Base-by-base conservation (phyloP, 73 alveolate species). In the Blepharisma japonicum region DNA sequence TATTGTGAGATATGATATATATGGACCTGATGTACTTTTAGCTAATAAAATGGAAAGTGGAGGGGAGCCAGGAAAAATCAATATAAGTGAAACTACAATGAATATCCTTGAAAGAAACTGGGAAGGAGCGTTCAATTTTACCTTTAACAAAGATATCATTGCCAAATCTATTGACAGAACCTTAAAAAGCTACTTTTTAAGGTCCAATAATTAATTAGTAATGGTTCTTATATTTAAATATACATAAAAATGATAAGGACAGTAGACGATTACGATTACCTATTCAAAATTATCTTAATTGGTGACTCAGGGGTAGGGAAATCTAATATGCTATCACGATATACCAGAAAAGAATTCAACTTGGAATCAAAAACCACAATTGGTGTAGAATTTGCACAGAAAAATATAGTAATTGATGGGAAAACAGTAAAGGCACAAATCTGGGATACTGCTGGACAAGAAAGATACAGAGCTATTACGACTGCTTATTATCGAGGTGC, bases 401-500 rank as follows among this genome's bases (percentile, higher is more conserved):
- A 61, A 51, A 32, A 47, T 6, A 71, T 86, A 6, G 61, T 66
- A 70, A 56, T 79, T 11, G 91, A 84, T 25, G 67, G 56, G 20
- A 67, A 87, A 86, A 78, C 47, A 9, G 46, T 70, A 7, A 45
- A 39, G 4, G 23, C 55, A 7, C 66, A 70, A 45, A 91, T 93
- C 46, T 92, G 98, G 96, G 98, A 92, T 61, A 92, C 98, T 6
- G 98, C 96, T 0, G 98, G 97, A 6, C 85, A 90, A 68, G 98
- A 92, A 83, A 79, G 83, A 48, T 92, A 27, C 25, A 27, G 85
- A 11, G 49, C 89, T 9, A 51, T 81, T n/a, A 78, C 88, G 39
- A 14, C 48, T 23, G 55, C 80, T 23, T 81, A 81, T 45, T 81
- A 71, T 45, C 20, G 86, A 78, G 81, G 81, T 18, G 84, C 89